Conservation (phyloP, 805 yeast species). For the Yarrowia alimentaria region DNA sequence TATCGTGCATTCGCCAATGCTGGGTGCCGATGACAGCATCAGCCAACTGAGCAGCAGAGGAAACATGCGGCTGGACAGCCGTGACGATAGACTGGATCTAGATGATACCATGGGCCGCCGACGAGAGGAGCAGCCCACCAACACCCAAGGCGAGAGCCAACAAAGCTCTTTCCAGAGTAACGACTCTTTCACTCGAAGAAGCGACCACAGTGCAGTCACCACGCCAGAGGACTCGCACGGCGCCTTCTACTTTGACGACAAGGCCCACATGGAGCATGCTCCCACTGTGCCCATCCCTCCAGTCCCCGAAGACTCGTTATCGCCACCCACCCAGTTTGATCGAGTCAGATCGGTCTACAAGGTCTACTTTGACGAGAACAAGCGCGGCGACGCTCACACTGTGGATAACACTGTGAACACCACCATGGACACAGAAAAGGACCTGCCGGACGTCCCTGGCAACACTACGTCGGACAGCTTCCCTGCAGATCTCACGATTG, state of each 20-base stretch:
- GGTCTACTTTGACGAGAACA: slow-evolving; percentile 32
- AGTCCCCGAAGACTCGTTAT: not conserved
- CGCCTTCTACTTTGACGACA: slow-evolving; percentile 1
- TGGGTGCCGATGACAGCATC: too few species aligned
- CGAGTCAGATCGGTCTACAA: slow-evolving; percentile 35
- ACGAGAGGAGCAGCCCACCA: too few species aligned
- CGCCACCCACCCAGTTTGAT: slow-evolving; percentile 33
- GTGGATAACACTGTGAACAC: not conserved
- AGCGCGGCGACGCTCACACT: not conserved
- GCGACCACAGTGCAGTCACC: not conserved
- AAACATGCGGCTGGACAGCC: too few species aligned
- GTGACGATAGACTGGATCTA: too few species aligned
- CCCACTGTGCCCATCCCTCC: slow-evolving; percentile 2
- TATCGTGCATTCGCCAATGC: not conserved
- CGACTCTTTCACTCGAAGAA: slow-evolving; percentile 2
- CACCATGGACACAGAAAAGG: not conserved
- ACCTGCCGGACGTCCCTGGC: slow-evolving; percentile 1
- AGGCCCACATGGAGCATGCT: not conserved
- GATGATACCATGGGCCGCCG: too few species aligned
- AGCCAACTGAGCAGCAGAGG: too few species aligned
- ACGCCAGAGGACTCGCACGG: slow-evolving; percentile 1
- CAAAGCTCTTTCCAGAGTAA: slow-evolving; percentile 5
- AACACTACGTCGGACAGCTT: slow-evolving; percentile 3
- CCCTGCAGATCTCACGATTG: slow-evolving; percentile 20
- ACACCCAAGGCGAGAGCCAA: too few species aligned